Percentiles rank a stretch among this genome's conserved stretches.
Evolutionary conservation across 2,329 filamentous ascomycete species (phyloP).

Genomic region (Cordyceps sp.): DNA sequence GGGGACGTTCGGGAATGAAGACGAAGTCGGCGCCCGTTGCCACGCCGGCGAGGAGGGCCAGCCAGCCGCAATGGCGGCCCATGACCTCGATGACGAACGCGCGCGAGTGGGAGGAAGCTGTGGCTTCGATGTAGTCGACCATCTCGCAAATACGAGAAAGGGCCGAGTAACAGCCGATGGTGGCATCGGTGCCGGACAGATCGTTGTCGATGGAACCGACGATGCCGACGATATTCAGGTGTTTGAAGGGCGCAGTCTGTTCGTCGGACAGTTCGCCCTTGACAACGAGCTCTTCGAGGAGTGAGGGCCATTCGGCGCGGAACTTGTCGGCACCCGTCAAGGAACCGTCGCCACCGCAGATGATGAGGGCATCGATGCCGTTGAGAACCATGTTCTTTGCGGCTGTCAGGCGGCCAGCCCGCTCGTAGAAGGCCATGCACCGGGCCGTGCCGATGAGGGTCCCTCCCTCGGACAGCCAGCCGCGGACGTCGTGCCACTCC

Average conservation of each 20-base stretch:
- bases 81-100: conserved; percentile 98
- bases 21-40: conserved; percentile 92
- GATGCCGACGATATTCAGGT: conserved; percentile 90
- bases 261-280: conserved; percentile 52
- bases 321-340: conserved; percentile 93
- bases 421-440: conserved; percentile 83
- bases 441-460: conserved; percentile 92
- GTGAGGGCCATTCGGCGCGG: conserved; percentile 75
- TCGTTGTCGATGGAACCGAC: conserved; percentile 98
- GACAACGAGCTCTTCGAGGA: conserved; percentile 70
- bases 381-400: conserved; percentile 89
- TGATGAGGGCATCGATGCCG: conserved; percentile 89
- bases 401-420: conserved; percentile 63
- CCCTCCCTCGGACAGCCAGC: conserved; percentile 84
- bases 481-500: conserved; percentile 85
- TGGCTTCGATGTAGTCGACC: conserved; percentile 93
- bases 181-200: conserved; percentile 90
- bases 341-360: conserved; percentile 93
- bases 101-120: conserved; percentile 81
- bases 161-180: conserved; percentile 92
- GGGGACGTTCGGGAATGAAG: conserved; percentile 91
- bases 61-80: conserved; percentile 95
- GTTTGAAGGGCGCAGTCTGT: conserved; percentile 59
- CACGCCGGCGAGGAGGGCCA: conserved; percentile 90
- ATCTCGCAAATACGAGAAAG: conserved; percentile 86